phyloP scores from a whole-genome alignment of 148 eudicot genomes.

The Rhododendron ovatum region DNA sequence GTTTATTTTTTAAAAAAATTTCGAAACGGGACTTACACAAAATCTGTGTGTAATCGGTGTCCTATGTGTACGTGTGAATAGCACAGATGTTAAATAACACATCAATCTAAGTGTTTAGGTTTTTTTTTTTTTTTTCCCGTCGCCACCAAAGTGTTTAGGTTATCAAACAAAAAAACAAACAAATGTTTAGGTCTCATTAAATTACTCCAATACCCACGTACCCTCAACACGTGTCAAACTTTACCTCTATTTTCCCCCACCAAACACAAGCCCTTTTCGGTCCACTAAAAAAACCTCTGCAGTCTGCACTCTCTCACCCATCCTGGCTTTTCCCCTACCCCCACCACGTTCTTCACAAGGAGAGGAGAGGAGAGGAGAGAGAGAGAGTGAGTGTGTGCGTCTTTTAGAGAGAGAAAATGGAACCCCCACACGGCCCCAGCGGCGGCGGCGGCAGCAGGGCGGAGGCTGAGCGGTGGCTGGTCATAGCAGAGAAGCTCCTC shows the following conservation, averaged over 20 bases:
- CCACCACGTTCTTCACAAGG: not conserved
- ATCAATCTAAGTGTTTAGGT: no score
- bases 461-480: conserved; percentile 79
- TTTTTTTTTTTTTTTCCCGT: no score
- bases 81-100: no score
- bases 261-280: not conserved
- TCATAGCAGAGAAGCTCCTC: conserved; percentile 71
- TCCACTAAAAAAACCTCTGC: not conserved
- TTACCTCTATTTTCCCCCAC: not conserved
- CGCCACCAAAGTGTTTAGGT: no score
- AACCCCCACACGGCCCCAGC: conserved; percentile 28
- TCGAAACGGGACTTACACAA: no score
- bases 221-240: not conserved
- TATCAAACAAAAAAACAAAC: not conserved
- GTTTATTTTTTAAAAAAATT: no score
- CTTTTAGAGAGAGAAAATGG: not conserved
- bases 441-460: conserved; percentile 21
- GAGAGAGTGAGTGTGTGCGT: not conserved
- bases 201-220: conserved; percentile 4
- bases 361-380: not conserved
- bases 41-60: no score
- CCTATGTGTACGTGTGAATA: no score
- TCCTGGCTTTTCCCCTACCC: not conserved
- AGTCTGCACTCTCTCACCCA: not conserved
- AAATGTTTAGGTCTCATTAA: not conserved